Conservation (phyloP, 148 eudicot species). For the Diospyros lotus region DNA sequence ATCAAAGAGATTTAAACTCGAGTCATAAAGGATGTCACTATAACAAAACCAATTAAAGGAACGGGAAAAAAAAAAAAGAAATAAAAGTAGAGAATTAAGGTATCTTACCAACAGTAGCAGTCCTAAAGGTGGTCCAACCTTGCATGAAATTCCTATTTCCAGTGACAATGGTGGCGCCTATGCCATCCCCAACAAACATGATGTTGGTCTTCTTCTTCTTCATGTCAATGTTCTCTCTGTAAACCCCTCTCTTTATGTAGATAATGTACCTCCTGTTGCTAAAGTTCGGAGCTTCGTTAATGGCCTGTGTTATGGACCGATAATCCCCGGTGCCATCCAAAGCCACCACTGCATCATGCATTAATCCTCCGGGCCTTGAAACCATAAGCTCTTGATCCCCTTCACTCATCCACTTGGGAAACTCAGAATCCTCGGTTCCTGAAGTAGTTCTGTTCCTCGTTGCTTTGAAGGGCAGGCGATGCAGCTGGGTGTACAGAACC, state of each 20-base stretch:
- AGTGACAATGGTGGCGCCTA: conserved; percentile 61
- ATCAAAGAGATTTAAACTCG: no score
- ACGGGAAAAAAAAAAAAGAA: not conserved
- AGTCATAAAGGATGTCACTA: not conserved
- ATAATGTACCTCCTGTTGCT: conserved; percentile 58
- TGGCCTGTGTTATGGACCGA: conserved; percentile 55
- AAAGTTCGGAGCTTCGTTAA: conserved; percentile 55
- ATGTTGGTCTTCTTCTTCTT: conserved; percentile 79
- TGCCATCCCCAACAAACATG: conserved; percentile 82
- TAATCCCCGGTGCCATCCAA: conserved; percentile 60
- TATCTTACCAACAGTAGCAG: conserved; percentile 75
- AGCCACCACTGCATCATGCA: conserved; percentile 65
- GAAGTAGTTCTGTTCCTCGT: conserved; percentile 25
- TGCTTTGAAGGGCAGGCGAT: conserved; percentile 52
- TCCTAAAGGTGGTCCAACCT: conserved; percentile 86
- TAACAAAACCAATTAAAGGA: not conserved
- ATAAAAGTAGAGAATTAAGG: not conserved
- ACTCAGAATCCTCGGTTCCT: conserved; percentile 11
- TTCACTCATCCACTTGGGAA: conserved; percentile 68
- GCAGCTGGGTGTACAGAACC: conserved; percentile 57
- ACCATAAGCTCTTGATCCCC: conserved; percentile 58
- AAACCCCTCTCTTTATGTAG: conserved; percentile 76
- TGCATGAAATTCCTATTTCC: conserved; percentile 75
- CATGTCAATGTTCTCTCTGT: conserved; percentile 73
- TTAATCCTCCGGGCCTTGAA: conserved; percentile 29